Evolutionary conservation across 2,329 filamentous ascomycete genomes (phyloP), one percentile per base, ranked within the genome.

Genomic region (Aspergillus sp.): DNA sequence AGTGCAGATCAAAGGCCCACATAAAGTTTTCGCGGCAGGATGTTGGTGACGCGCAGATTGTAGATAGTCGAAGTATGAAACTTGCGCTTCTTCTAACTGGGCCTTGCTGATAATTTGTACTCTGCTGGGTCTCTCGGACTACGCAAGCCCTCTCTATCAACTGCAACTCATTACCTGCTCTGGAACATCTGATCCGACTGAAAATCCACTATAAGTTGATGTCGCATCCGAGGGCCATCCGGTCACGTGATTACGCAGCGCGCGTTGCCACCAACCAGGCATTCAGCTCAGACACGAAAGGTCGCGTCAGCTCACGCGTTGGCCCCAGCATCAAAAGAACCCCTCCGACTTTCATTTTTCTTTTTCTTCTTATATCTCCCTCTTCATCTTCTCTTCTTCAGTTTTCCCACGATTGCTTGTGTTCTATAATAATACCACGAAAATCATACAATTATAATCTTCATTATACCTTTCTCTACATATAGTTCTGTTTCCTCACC

Each of bases 281-380:
- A 62, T 60, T 56, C 55, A 53, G 47, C 39, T 52, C 59, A 57
- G 61, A 63, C 62, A 62, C 62, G 62, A 64, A 63, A 64, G 62
- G 55, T 61, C 61, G 61, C 63, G 62, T 59, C 52, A 47, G 53
- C 47, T 44, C 48, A 62, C 62, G 62, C 62, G 63, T 65, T 61
- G 54, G 56, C 54, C 54, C 54, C 48, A 55, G 55, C 53, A 54
- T 54, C 54, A 53, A 48, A 48, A 41, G 50, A 48, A 53, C 56
- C 55, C 58, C 57, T 61, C 59, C 51, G 51, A 53, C 53, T 58
- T 63, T 53, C 56, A 51, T 56, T 53, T 46, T 51, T 51, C 45
- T 51, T 51, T 49, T 58, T 51, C 53, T 45, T 49, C 52, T 50
- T 58, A 47, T 49, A 33, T 44, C 45, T 43, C 49, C 37, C 41